phyloP scores from a whole-genome alignment of 495 filamentous ascomycete species.

The Bryoglossum gracile region DNA sequence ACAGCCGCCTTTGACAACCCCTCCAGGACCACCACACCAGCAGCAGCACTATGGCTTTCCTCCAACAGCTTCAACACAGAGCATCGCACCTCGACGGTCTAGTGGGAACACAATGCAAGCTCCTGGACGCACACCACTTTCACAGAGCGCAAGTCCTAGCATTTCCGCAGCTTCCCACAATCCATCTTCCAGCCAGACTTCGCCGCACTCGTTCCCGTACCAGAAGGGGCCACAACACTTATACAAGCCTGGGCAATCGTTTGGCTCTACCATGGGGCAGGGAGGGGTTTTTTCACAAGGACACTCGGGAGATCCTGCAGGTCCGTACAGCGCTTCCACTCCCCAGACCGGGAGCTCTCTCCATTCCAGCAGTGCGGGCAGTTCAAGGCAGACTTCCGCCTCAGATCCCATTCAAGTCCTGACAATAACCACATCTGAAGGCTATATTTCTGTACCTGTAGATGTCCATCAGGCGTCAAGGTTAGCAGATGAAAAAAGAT shows the following conservation, averaged over 20 bases:
- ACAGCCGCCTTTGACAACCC: constrained; percentile 28
- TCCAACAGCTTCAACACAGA: constrained; percentile 34
- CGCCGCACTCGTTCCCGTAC: constrained; percentile 30
- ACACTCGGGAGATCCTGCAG: constrained; percentile 23
- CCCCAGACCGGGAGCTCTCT: constrained; percentile 18
- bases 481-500: no score
- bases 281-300: constrained; percentile 23
- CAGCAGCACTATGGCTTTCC: constrained; percentile 29
- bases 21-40: constrained; percentile 23
- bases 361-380: constrained; percentile 20
- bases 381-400: constrained; percentile 25
- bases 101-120: constrained; percentile 35
- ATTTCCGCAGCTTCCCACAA: constrained; percentile 45
- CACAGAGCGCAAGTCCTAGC: constrained; percentile 50
- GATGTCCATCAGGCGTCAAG: constrained; percentile 26
- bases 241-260: constrained; percentile 27
- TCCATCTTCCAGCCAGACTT: constrained; percentile 38
- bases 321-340: constrained; percentile 25
- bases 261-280: constrained; percentile 24
- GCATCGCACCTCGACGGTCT: constrained; percentile 33
- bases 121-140: constrained; percentile 30
- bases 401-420: constrained; percentile 24
- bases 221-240: constrained; percentile 23
- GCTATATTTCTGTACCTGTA: constrained; percentile 24
- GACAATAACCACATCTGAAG: constrained; percentile 23